Conservation (phyloP, 2,329 filamentous ascomycete species). For the Chlorencoelia australis region DNA sequence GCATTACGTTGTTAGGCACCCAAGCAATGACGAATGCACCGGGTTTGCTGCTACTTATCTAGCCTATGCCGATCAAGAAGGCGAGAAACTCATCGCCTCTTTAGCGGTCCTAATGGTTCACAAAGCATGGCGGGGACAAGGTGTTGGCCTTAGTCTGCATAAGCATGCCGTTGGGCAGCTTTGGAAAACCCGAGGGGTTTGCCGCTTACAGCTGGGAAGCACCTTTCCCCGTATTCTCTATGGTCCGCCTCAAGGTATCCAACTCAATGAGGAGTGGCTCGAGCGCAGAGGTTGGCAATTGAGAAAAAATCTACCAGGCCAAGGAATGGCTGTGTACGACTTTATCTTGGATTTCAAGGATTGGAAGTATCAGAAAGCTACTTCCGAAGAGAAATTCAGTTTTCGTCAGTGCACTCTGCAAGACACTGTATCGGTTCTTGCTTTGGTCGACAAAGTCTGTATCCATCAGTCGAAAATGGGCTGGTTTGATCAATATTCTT, state of each 20-base stretch:
- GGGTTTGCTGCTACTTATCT: constrained; percentile 53
- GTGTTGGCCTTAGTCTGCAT: constrained; percentile 44
- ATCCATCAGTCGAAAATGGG: constrained; percentile 39
- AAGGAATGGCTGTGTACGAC: constrained; percentile 41
- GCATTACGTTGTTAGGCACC: constrained; percentile 46
- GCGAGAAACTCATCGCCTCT: constrained; percentile 44
- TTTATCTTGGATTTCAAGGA: constrained; percentile 44
- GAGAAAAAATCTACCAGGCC: constrained; percentile 33
- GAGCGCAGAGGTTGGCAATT: constrained; percentile 43
- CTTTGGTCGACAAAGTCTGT: constrained; percentile 40
- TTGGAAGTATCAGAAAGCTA: constrained; percentile 32
- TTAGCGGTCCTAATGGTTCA: constrained; percentile 44
- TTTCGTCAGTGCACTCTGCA: constrained; percentile 20
- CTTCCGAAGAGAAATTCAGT: constrained; percentile 33
- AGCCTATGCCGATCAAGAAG: constrained; percentile 43
- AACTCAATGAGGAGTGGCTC: constrained; percentile 40
- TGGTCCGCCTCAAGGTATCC: constrained; percentile 35
- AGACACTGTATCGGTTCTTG: constrained; percentile 38
- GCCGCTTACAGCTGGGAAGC: constrained; percentile 45
- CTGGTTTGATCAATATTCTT: constrained; percentile 50
- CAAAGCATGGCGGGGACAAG: constrained; percentile 36
- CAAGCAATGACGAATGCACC: constrained; percentile 33
- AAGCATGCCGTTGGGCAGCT: constrained; percentile 40
- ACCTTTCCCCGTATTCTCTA: constrained; percentile 49
- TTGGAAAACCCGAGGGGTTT: constrained; percentile 40